Evolutionary conservation across 176 grass and related monocot species (phyloP), one percentile per base, ranked within the genome.

Genomic region (Rhynchospora breviuscula): DNA sequence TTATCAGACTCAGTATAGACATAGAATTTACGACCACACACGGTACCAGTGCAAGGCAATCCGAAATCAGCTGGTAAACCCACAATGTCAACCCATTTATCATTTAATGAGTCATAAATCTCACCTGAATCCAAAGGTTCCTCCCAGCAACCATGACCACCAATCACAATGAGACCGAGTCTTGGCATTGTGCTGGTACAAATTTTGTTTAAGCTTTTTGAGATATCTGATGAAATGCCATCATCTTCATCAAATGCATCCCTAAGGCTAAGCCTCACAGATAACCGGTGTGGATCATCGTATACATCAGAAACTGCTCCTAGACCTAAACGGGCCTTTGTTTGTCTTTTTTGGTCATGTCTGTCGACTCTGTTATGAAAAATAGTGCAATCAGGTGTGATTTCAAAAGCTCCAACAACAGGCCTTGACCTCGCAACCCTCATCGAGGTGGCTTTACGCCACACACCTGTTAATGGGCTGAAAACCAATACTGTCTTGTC

Each of bases 1-100:
- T 89, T 93, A 78, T 94, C 92, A 0, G 87, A 81, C 47, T 98
- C 95, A 52, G 92, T 91, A 88, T 93, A 98, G 21, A 93, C 92
- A n/a, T 94, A 98, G 71, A 98, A 93, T 61, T 53, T 86, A 52
- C 83, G 58, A 79, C 87, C 87, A 31, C 89, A 91, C 64, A 98
- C 87, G 0, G 83, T 87, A 79, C 90, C 92, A 54, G 92, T 85
- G 86, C 90, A 98, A 3, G 89, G 81, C 19, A 84, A 75, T 44
- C 95, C 95, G 59, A 98, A 90, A 64, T 94, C 89, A 8, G 81
- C 31, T 45, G 95, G 95, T 74, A 98, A 91, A 9, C 86, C 84
- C 10, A 89, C 82, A 59, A 98, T 94, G 21, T 94, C 90, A 1
- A 84, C 48, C 95, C 95, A 98, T 79, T 40, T 87, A 72, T 94